These are phyloP conservation scores for Pythium chondricola DNA, from an alignment of 352 stramenopile genomes.

Conservation along the genomic window DNA sequence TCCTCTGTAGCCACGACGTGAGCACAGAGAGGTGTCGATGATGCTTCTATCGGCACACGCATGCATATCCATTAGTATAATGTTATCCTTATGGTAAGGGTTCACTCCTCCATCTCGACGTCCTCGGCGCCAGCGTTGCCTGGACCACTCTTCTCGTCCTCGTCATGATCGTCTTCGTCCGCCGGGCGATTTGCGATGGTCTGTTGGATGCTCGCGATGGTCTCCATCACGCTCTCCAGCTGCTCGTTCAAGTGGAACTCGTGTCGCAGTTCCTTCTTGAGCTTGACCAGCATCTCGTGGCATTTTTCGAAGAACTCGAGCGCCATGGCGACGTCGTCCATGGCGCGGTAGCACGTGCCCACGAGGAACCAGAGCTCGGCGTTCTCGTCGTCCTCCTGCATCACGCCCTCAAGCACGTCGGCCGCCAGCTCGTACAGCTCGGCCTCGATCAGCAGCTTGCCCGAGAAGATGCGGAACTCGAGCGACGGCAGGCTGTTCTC, in stretches of 20 bases:
- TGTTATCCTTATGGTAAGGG: too few relatives aligned
- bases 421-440: slow-evolving; percentile 77
- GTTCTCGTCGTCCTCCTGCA: slow-evolving; percentile 88
- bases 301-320: slow-evolving; percentile 87
- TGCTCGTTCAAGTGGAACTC: slow-evolving; percentile 77
- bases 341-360: slow-evolving; percentile 79
- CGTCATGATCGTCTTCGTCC: slow-evolving; percentile 42
- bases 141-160: slow-evolving; percentile 26
- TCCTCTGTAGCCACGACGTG: neutral
- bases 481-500: slow-evolving; percentile 72
- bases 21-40: too few relatives aligned
- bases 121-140: slow-evolving; percentile 40
- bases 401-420: slow-evolving; percentile 80
- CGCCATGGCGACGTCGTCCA: slow-evolving; percentile 74
- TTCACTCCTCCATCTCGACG: slow-evolving; percentile 82
- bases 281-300: slow-evolving; percentile 64
- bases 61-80: slow-evolving; percentile 40
- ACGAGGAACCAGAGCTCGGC: slow-evolving; percentile 88
- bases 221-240: slow-evolving; percentile 69
- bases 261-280: slow-evolving; percentile 63
- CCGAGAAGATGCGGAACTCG: slow-evolving; percentile 79
- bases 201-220: slow-evolving; percentile 43
- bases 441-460: slow-evolving; percentile 84
- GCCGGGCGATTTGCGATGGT: slow-evolving; percentile 52
- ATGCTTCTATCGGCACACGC: slow-evolving; percentile 19